Conservation (phyloP, 2,329 filamentous ascomycete species). For the Rhytidhysteron rufulum region DNA sequence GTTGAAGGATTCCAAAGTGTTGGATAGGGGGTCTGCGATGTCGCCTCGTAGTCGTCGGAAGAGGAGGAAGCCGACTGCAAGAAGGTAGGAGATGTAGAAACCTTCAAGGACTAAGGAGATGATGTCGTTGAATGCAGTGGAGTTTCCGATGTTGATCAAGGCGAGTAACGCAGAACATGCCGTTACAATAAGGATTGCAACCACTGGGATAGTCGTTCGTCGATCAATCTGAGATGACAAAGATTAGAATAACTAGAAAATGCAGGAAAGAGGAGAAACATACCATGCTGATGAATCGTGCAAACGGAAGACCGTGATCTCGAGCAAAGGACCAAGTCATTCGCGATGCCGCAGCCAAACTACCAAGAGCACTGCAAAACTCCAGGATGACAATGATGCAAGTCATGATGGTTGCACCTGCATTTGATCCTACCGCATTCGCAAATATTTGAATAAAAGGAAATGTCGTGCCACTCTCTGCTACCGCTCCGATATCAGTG, state of each 20-base stretch:
- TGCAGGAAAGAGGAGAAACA: constrained; percentile 3
- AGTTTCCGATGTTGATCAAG: constrained; percentile 52
- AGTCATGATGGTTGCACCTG: constrained; percentile 47
- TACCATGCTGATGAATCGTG: constrained; percentile 25
- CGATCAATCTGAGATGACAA: constrained; percentile 32
- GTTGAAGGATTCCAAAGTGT: constrained; percentile 19
- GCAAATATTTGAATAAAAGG: constrained; percentile 53
- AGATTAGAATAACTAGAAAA: not conserved
- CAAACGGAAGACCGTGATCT: constrained; percentile 41
- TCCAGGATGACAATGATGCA: constrained; percentile 39
- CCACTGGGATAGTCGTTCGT: constrained; percentile 40
- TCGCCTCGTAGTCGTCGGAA: constrained; percentile 34
- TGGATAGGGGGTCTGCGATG: constrained; percentile 16
- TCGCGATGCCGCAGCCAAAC: constrained; percentile 39
- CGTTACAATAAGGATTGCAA: constrained; percentile 46
- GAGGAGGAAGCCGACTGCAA: constrained; percentile 29
- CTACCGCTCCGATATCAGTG: constrained; percentile 21
- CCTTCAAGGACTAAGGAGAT: constrained; percentile 33
- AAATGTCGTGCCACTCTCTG: constrained; percentile 13
- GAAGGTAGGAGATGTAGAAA: constrained; percentile 34
- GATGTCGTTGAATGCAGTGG: constrained; percentile 32
- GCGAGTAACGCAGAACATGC: constrained; percentile 43
- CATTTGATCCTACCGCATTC: constrained; percentile 24
- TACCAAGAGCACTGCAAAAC: constrained; percentile 40
- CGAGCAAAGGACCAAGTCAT: constrained; percentile 45